phyloP scores from a whole-genome alignment of 805 yeast genomes.

The Huiozyma naganishii region DNA sequence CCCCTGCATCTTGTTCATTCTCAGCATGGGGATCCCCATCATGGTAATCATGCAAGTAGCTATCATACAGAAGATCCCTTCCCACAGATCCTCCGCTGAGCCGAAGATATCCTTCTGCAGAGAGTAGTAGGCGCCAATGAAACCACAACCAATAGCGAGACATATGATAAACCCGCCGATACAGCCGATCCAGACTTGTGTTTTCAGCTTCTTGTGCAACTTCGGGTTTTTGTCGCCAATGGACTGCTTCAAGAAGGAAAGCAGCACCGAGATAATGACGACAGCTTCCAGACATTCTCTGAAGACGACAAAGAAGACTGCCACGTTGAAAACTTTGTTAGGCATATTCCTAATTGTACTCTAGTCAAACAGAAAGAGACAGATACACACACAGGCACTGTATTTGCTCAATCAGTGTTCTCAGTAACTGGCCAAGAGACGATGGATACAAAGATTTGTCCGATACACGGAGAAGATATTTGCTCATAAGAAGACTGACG shows the following conservation, averaged over 20 bases:
- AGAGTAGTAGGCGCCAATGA: slow-evolving; percentile 86
- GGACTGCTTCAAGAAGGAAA: slow-evolving; percentile 87
- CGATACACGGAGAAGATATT: no score
- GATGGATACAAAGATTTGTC: no score
- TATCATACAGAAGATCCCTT: slow-evolving; percentile 84
- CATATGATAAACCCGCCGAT: slow-evolving; percentile 64
- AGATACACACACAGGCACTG: no score
- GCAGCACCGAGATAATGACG: slow-evolving; percentile 77
- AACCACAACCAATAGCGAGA: slow-evolving; percentile 79
- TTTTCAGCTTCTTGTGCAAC: slow-evolving; percentile 50
- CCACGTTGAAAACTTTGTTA: slow-evolving; percentile 35
- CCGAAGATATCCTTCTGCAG: slow-evolving; percentile 78
- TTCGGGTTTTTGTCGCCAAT: slow-evolving; percentile 44
- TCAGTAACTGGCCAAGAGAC: no score
- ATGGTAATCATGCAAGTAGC: slow-evolving; percentile 81
- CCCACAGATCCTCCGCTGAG: slow-evolving; percentile 88
- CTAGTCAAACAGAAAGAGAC: no score
- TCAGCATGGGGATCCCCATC: slow-evolving; percentile 95
- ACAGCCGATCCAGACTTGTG: slow-evolving; percentile 85
- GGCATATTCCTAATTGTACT: background rate
- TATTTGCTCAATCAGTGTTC: no score
- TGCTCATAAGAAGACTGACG: no score
- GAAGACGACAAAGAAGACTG: slow-evolving; percentile 78
- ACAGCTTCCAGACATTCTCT: slow-evolving; percentile 93
- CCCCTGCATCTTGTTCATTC: slow-evolving; percentile 91